phyloP scores from a whole-genome alignment of 208 protist genomes.

The Endotrypanum monterogeii region DNA sequence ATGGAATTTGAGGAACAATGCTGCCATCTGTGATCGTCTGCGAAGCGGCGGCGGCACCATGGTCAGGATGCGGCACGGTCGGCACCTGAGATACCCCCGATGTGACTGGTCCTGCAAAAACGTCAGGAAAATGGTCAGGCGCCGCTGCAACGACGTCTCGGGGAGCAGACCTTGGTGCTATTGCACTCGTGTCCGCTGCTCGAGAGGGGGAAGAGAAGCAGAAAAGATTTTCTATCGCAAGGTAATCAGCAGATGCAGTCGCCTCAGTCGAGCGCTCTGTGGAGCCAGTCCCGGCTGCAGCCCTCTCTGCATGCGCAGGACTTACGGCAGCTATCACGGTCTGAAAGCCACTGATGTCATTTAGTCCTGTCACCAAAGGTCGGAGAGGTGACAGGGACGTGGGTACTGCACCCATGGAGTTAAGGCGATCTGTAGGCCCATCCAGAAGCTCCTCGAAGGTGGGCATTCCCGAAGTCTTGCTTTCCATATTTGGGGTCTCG shows the following conservation, averaged over 20 bases:
- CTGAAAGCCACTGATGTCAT: not conserved
- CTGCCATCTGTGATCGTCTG: not conserved
- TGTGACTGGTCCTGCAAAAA: not conserved
- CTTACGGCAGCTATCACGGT: not conserved
- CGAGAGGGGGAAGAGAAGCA: not conserved
- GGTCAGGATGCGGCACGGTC: not conserved
- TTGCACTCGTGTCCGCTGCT: not conserved
- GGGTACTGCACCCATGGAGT: not conserved
- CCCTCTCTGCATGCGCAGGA: slow-evolving; percentile 3
- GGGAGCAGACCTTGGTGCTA: not conserved
- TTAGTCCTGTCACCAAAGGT: not conserved
- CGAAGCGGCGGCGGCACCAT: not conserved
- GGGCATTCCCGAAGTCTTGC: not conserved
- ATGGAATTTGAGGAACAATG: not conserved
- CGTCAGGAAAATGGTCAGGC: not conserved
- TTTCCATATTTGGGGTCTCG: not conserved
- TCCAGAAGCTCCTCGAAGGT: slow-evolving; percentile 17
- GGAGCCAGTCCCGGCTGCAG: not conserved
- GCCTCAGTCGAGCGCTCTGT: not conserved
- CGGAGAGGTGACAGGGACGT: not conserved
- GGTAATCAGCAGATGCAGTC: not conserved
- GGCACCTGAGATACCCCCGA: not conserved
- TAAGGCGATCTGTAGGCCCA: not conserved
- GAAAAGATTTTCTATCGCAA: not conserved
- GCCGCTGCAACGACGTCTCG: not conserved